Evolutionary conservation across 805 yeast genomes (phyloP), one percentile per base, ranked within the genome.

Genomic region (Middelhovenomyces tepae): DNA sequence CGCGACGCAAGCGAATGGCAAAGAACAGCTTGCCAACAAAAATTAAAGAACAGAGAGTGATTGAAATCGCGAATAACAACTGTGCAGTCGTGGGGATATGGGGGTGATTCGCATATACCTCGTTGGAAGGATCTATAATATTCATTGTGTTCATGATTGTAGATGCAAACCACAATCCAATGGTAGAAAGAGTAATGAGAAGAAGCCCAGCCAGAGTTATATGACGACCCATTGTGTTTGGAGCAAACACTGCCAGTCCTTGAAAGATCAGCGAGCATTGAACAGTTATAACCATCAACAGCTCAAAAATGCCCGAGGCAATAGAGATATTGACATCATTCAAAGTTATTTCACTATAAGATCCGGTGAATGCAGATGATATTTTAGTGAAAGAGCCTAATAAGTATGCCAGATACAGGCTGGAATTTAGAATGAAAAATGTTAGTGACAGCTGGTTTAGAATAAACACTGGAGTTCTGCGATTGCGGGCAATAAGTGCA

Each of bases 1-100:
- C 71, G 34, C 85, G 66, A 54, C 98, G 71, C 4, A 84, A 69
- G 37, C 75, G 66, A 16, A 84, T 69, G 0, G 95, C 94, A 28
- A 70, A 35, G 16, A 65, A 51, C 32, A 91, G 64, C 53, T 89
- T 91, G n/a, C 60, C 46, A 4, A 75, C 53, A 22, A 89, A 62
- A 20, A 83, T 57, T 1, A 71, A 40, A 21, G 84, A 71, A 62
- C 75, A 73, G 20, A 78, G 51, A 40, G 73, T 67, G 17, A 86
- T 68, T 0, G 94, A 77, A 0, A 71, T 69, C 0, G 87, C 74
- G 45, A 86, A 79, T 31, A 83, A 50, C 29, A 82, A 73, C 43
- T 51, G 47, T 2, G 57, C 47, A 1, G 53, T 50, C 3, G 38
- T 29, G 35, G 27, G 36, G 1, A 51, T 36, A 64, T 64, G 57